Conservation (phyloP, 2,329 filamentous ascomycete species). For the Nemania sp. region DNA sequence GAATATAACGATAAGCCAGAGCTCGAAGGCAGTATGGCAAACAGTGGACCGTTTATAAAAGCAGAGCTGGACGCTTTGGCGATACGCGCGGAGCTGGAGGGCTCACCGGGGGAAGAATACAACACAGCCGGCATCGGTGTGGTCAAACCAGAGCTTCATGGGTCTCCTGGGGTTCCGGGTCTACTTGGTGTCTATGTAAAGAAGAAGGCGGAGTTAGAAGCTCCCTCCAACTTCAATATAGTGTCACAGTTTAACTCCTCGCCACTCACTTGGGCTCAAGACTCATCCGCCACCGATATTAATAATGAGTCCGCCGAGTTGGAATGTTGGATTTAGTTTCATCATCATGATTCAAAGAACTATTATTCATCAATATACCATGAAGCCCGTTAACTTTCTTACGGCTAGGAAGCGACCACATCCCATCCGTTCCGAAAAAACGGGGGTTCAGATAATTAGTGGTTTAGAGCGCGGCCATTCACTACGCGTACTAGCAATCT, state of each 20-base stretch:
- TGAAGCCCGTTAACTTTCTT: background rate
- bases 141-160: constrained; percentile 6
- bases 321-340: background rate
- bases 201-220: constrained; percentile 1
- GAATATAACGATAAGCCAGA: background rate
- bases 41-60: background rate
- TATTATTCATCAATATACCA: background rate
- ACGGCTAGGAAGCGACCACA: background rate
- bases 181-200: background rate
- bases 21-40: background rate
- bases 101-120: background rate
- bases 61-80: constrained; percentile 5
- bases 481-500: too few relatives aligned
- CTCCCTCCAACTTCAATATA: background rate
- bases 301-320: background rate
- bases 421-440: too few relatives aligned
- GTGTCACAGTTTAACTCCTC: background rate
- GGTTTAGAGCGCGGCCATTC: too few relatives aligned
- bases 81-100: constrained; percentile 8
- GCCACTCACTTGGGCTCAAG: background rate
- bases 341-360: background rate
- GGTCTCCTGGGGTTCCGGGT: background rate
- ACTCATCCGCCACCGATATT: background rate
- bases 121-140: background rate
- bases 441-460: too few relatives aligned